Percentiles rank a stretch among this genome's conserved stretches.
phyloP scores from a whole-genome alignment of 2,329 filamentous ascomycete genomes.

The Sarocladium strictum region DNA sequence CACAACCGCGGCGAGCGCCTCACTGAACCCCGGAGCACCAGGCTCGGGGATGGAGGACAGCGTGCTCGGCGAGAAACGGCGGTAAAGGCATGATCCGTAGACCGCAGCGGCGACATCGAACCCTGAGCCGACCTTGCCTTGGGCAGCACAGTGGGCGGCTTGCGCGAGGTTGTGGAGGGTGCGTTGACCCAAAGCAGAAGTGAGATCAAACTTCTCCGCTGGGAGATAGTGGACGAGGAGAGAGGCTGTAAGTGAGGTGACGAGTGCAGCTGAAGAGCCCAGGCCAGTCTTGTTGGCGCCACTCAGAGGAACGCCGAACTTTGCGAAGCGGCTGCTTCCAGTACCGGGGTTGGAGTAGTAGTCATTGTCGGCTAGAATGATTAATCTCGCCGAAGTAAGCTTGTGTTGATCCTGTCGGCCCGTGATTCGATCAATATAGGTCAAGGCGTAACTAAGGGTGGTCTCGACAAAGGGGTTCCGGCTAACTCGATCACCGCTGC shows the following conservation, averaged over 20 bases:
- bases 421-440: constrained; percentile 58
- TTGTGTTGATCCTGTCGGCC: constrained; percentile 38
- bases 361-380: constrained; percentile 89
- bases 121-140: constrained; percentile 92
- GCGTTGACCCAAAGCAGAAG: constrained; percentile 44
- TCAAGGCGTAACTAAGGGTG: constrained; percentile 79
- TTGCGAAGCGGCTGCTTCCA: constrained; percentile 54
- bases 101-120: constrained; percentile 94
- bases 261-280: constrained; percentile 88
- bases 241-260: constrained; percentile 77
- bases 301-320: constrained; percentile 69
- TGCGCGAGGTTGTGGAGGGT: constrained; percentile 89
- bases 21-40: constrained; percentile 60
- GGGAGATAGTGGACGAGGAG: constrained; percentile 72
- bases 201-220: constrained; percentile 47
- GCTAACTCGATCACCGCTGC: constrained; percentile 39
- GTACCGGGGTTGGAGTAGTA: constrained; percentile 72
- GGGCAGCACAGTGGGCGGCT: constrained; percentile 87
- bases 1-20: constrained; percentile 58
- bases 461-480: constrained; percentile 88
- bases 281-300: constrained; percentile 92
- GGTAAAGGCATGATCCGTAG: constrained; percentile 85
- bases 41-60: constrained; percentile 62
- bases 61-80: constrained; percentile 80
- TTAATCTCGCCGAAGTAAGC: constrained; percentile 67